Evolutionary conservation across 2,329 filamentous ascomycete species (phyloP), one percentile per base, ranked within the genome.

Genomic region (Colletotrichum shisoi): DNA sequence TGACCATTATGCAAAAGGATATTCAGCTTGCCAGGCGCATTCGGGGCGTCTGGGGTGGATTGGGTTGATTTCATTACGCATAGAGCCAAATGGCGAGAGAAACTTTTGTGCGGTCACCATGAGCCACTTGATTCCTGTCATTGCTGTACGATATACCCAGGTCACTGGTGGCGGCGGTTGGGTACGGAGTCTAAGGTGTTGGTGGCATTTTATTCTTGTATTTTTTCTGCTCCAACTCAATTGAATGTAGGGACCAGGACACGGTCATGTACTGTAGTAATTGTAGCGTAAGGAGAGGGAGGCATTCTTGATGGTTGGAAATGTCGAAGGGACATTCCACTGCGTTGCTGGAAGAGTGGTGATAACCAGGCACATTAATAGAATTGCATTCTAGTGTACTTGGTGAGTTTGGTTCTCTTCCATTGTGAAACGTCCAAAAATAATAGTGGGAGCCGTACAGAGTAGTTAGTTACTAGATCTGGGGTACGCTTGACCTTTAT

Each of bases 1-100:
- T 98, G 60, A 98, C 94, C 45, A 96, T 97, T 73, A 94, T 96
- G 92, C 93, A 95, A 79, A 97, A 97, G 82, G 95, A 98, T 79
- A 97, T 99, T 73, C 94, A 97, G 81, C 86, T 98, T 68, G 94
- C 94, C 21, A 83, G 91, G 74, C 82, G 91, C 71, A 93, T 94
- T 79, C 84, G 91, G 58, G 91, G 91, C 13, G 85, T 89, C 52
- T 94, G 91, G 91, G 91, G 89, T 53, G 91, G 90, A 5, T 72
- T 83, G 81, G 80, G 90, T 79, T 80, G 86, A 79, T 19, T 9
- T 13, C n/a, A 19, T 31, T 19, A 52, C 2, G 19, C 19, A 13
- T 37, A 11, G 4, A 11, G 19, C n/a, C 7, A 37, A 17, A 34
- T 34, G 9, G 17, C 11, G 4, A n/a, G 24, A 19, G 19, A 5